Evolutionary conservation across 495 filamentous ascomycete species (phyloP).

Genomic region (Penicillium waksmanii): DNA sequence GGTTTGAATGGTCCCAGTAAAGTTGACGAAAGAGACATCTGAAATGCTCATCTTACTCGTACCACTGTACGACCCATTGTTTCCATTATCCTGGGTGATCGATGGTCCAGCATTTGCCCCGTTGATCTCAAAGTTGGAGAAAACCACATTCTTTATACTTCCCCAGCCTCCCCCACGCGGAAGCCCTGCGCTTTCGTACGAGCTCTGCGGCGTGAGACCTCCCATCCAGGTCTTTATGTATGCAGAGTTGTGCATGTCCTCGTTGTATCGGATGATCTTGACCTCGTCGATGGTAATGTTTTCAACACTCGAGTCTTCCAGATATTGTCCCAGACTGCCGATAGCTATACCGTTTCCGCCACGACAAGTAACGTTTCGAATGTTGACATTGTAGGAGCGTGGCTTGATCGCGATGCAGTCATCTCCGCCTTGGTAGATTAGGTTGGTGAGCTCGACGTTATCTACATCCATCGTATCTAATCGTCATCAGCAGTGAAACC

Average conservation of each 20-base stretch:
- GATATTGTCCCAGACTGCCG: constrained; percentile 59
- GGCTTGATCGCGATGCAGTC: constrained; percentile 64
- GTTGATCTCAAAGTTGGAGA: constrained; percentile 55
- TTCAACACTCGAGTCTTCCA: constrained; percentile 54
- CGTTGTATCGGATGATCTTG: constrained; percentile 48
- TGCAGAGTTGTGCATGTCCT: constrained; percentile 53
- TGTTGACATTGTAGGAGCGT: constrained; percentile 54
- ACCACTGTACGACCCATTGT: constrained; percentile 55
- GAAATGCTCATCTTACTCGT: constrained; percentile 54
- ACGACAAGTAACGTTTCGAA: constrained; percentile 56
- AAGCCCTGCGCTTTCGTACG: constrained; percentile 51
- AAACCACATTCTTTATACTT: constrained; percentile 52
- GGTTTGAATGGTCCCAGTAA: constrained; percentile 49
- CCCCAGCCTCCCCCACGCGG: constrained; percentile 60
- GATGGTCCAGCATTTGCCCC: constrained; percentile 43
- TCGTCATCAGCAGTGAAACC: not conserved
- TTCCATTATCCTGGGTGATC: constrained; percentile 54
- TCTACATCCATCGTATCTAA: constrained; percentile 58
- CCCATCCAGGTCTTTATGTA: constrained; percentile 66
- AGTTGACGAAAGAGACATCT: constrained; percentile 57
- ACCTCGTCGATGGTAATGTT: constrained; percentile 53
- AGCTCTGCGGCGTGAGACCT: constrained; percentile 43
- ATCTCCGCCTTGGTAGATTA: constrained; percentile 62
- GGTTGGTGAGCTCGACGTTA: constrained; percentile 55
- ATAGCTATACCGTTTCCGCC: constrained; percentile 62